These are phyloP conservation scores for Yamadazyma phyllophila DNA, from an alignment of 805 yeast genomes.

Conservation along the genomic window DNA sequence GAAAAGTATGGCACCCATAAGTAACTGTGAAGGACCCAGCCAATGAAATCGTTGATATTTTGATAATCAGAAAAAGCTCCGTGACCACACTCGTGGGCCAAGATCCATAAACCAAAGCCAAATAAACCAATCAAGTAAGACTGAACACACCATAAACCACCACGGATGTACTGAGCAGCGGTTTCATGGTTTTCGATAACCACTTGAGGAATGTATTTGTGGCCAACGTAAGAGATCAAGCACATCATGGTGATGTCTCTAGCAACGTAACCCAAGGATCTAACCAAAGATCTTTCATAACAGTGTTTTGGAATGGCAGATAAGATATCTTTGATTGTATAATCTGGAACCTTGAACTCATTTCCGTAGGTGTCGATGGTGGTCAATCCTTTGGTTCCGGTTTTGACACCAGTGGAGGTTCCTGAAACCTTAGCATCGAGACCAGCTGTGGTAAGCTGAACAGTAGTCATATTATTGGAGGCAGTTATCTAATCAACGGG, in stretches of 20 bases:
- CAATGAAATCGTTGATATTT: slow-evolving; percentile 52
- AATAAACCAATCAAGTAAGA: slow-evolving; percentile 16
- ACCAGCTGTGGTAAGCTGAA: slow-evolving; percentile 3
- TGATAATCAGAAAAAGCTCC: slow-evolving; percentile 57
- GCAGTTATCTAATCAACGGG: neutral
- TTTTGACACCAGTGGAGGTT: neutral
- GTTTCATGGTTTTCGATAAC: slow-evolving; percentile 27
- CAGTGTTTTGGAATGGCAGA: slow-evolving; percentile 61
- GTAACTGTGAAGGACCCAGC: slow-evolving; percentile 61
- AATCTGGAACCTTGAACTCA: slow-evolving; percentile 60
- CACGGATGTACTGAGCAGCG: slow-evolving; percentile 44
- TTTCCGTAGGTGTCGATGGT: slow-evolving; percentile 54
- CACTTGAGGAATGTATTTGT: slow-evolving; percentile 50
- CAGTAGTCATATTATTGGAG: slow-evolving; percentile 6
- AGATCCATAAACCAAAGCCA: slow-evolving; percentile 53
- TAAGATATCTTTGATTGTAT: slow-evolving; percentile 55
- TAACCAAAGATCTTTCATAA: slow-evolving; percentile 50
- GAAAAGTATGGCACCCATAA: slow-evolving; percentile 59
- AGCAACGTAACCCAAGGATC: slow-evolving; percentile 50
- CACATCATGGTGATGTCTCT: slow-evolving; percentile 52
- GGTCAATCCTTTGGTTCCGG: slow-evolving; percentile 15
- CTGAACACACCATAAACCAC: slow-evolving; percentile 28
- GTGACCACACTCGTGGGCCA: slow-evolving; percentile 67
- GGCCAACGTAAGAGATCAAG: slow-evolving; percentile 52
- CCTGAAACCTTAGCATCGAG: neutral